Evolutionary conservation across 495 filamentous ascomycete genomes (phyloP).

Genomic region (Amorphotheca resinae): DNA sequence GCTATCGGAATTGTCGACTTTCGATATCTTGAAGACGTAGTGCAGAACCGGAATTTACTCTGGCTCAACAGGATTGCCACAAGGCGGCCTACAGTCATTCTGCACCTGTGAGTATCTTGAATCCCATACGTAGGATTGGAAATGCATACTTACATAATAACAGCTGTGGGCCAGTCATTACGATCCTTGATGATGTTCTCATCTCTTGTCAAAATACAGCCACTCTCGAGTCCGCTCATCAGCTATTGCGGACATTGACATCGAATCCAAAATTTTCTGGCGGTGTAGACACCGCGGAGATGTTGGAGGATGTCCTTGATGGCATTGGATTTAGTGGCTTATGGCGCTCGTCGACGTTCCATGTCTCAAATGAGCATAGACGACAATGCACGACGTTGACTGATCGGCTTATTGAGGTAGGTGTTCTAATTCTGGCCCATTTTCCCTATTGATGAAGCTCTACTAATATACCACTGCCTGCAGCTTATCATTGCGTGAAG

Average conservation of each 20-base stretch:
- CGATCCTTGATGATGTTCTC: constrained; percentile 41
- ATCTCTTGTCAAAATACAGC: constrained; percentile 38
- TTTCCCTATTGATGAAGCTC: neutral
- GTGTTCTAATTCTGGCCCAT: neutral
- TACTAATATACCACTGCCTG: neutral
- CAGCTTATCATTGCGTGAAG: constrained; percentile 20
- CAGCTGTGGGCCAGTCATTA: constrained; percentile 36
- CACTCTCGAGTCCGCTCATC: constrained; percentile 39
- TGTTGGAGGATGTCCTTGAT: constrained; percentile 34
- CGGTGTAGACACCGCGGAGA: constrained; percentile 25
- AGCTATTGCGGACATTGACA: constrained; percentile 36
- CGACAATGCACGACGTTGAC: constrained; percentile 39
- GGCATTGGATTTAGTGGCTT: constrained; percentile 45
- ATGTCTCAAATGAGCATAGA: constrained; percentile 31
- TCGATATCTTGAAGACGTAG: constrained; percentile 38
- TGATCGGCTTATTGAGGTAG: constrained; percentile 46
- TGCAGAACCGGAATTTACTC: constrained; percentile 37
- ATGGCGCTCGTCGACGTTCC: constrained; percentile 38
- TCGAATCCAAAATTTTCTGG: constrained; percentile 30
- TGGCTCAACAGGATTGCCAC: constrained; percentile 38
- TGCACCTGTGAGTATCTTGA: constrained; percentile 34
- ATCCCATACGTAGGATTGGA: neutral
- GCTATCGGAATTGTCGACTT: constrained; percentile 46
- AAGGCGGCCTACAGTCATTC: constrained; percentile 33
- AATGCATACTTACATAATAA: neutral